These are phyloP conservation scores for Rosa rugosa DNA, from an alignment of 306 rosid species.

Conservation along the genomic window DNA sequence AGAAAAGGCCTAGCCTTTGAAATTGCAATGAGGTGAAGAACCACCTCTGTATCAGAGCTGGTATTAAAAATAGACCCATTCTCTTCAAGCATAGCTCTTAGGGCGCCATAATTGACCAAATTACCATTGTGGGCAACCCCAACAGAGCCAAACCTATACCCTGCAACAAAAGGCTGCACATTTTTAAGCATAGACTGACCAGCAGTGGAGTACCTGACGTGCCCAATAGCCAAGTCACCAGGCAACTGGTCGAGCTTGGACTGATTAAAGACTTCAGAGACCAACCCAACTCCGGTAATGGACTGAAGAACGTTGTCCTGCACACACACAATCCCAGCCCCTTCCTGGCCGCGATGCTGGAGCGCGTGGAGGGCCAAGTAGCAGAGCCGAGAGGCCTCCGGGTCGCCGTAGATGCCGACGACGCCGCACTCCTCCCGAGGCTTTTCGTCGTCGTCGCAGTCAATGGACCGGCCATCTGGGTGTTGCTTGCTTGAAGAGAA, in stretches of 20 bases:
- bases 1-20: constrained; percentile 72
- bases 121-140: constrained; percentile 94
- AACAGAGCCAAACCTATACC: constrained; percentile 77
- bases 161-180: constrained; percentile 90
- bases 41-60: constrained; percentile 84
- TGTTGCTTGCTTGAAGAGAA: constrained; percentile 9
- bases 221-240: constrained; percentile 70
- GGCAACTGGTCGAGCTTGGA: constrained; percentile 62
- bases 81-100: constrained; percentile 69
- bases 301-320: constrained; percentile 52
- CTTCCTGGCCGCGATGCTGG: constrained; percentile 97
- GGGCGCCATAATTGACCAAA: constrained; percentile 65
- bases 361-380: constrained; percentile 87
- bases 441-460: constrained; percentile 52
- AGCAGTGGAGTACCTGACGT: constrained; percentile 85
- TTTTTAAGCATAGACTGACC: constrained; percentile 77
- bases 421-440: constrained; percentile 96
- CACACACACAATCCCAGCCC: constrained; percentile 80
- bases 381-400: constrained; percentile 70
- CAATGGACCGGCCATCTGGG: constrained; percentile 8
- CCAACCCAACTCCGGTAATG: constrained; percentile 76
- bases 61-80: constrained; percentile 87
- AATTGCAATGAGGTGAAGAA: constrained; percentile 86
- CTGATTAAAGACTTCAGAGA: constrained; percentile 69
- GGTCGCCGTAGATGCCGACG: constrained; percentile 79